Evolutionary conservation across 2,329 filamentous ascomycete species (phyloP), one percentile per base, ranked within the genome.

Genomic region (Pseudogymnoascus verrucosus): DNA sequence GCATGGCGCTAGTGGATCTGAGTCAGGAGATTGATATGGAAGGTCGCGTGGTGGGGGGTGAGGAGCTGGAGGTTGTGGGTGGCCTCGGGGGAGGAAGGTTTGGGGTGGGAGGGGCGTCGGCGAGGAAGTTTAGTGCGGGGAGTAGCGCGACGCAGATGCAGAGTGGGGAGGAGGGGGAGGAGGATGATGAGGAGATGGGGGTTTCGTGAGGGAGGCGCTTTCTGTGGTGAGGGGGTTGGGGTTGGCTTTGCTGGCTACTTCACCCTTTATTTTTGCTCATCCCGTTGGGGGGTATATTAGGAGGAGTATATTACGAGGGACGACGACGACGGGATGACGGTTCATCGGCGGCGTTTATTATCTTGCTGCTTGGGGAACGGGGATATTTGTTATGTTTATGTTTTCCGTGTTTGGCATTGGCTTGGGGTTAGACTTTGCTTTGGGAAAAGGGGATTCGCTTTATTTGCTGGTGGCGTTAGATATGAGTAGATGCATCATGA

Each of bases 21-120:
- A 96, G 91, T 63, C 91, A 96, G 75, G 93, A 96, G 73, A 90
- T 96, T 47, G 92, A 97, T 75, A 89, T 88, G 70, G 95, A 98
- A 72, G 92, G 93, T n/a, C 84, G 93, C 26, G 89, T 99, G 5
- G 83, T 98, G 5, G 89, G 89, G 62, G 93, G 71, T 4, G 72
- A 74, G 31, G 73, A 74, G 67, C 63, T 74, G 3, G 73, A 74
- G 64, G 72, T 80, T 65, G 80, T 80, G 14, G 79, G 78, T 68
- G 83, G 80, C 65, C 71, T 78, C 44, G 78, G 79, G 71, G 79
- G 79, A 26, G 76, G 76, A 26, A 77, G 80, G 16, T 84, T 77
- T 64, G 79, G 79, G 31, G 74, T 76, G 62, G 75, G 76, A n/a
- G 79, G 78, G 54, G 71, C 44, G 44, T 7, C 71, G 62, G 70